These are phyloP conservation scores for Globisporangium canariense DNA, from an alignment of 352 stramenopile genomes.

Conservation along the genomic window DNA sequence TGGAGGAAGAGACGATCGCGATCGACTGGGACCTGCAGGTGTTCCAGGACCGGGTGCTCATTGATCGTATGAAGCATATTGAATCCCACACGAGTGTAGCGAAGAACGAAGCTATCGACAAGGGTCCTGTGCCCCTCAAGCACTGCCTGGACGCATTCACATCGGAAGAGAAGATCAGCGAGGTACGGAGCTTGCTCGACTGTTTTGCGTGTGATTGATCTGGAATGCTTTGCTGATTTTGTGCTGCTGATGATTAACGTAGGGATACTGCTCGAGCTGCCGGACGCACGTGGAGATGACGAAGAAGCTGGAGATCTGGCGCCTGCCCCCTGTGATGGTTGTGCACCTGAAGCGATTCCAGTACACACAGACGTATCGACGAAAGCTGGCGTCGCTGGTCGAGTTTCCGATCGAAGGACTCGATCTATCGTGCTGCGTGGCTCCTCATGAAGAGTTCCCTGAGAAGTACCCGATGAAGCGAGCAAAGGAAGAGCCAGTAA, in stretches of 20 bases:
- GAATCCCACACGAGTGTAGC: conserved; percentile 78
- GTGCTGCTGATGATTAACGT: neutral
- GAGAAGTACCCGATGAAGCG: conserved; percentile 78
- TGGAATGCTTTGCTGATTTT: neutral
- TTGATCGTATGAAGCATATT: conserved; percentile 86
- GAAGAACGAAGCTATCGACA: conserved; percentile 85
- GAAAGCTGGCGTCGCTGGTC: conserved; percentile 90
- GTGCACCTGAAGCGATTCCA: conserved; percentile 99
- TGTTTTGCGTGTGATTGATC: neutral
- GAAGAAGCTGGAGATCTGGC: conserved; percentile 98
- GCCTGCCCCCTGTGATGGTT: conserved; percentile 96
- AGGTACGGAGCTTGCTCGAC: conserved; percentile 24
- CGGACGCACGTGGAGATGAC: conserved; percentile 94
- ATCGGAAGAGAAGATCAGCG: conserved; percentile 83
- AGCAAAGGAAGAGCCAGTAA: conserved; percentile 21
- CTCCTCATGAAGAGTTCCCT: conserved; percentile 73
- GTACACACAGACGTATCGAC: conserved; percentile 92
- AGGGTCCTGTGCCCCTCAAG: conserved; percentile 77
- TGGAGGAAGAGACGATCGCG: conserved; percentile 85
- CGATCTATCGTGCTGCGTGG: conserved; percentile 91
- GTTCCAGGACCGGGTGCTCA: conserved; percentile 76
- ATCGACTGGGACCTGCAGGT: conserved; percentile 86
- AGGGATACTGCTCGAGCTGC: conserved; percentile 96
- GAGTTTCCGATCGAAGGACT: conserved; percentile 95
- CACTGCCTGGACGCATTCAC: conserved; percentile 86